Base-by-base conservation (phyloP, 768 basidiomycete genomes). In the Trametes elegans region DNA sequence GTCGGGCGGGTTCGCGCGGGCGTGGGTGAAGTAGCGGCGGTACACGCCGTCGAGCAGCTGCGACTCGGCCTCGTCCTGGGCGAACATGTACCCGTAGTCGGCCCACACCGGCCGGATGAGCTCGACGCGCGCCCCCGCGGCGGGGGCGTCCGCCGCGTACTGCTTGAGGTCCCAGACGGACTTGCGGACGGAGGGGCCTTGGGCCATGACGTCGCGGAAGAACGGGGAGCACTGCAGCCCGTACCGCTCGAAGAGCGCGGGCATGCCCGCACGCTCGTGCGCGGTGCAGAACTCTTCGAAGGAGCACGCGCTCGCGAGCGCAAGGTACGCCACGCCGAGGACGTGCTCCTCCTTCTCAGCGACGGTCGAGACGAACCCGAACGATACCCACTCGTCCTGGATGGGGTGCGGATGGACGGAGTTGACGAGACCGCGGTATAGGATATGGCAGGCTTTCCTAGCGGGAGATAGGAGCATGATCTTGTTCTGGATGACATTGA, bases 151-250 rank as follows among this genome's bases (percentile, higher is more conserved):
- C 38, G 68, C 55, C n/a, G n/a, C n/a, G 45, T 64, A 68, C 42
- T 68, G 65, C 60, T 74, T 76, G 36, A 76, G 64, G 27, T 64
- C 16, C 74, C 74, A 76, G 13, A 75, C 74, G 7, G 73, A 72
- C 34, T 65, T 64, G 27, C 42, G 43, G 3, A 34, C 8, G 1
- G n/a, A 9, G 1, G 66, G 66, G 6, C 60, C 50, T 13, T 54
- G 49, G 0, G 51, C 49, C 16, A 75, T 62, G 28, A 71, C 59
- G 32, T 68, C 69, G 5, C 63, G 58, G 32, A 73, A 50, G 21
- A 39, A 7, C 28, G 19, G 7, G 8, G 49, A 31, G 19, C 29
- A 23, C 10, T 7, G 36, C 10, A 50, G 19, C 13, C 21, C 27
- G n/a, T 40, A 32, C 18, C 39, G 39, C 1, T 14, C 27, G 45